Conservation (phyloP, 2,329 filamentous ascomycete genomes). For the Fusarium sambucinum region DNA sequence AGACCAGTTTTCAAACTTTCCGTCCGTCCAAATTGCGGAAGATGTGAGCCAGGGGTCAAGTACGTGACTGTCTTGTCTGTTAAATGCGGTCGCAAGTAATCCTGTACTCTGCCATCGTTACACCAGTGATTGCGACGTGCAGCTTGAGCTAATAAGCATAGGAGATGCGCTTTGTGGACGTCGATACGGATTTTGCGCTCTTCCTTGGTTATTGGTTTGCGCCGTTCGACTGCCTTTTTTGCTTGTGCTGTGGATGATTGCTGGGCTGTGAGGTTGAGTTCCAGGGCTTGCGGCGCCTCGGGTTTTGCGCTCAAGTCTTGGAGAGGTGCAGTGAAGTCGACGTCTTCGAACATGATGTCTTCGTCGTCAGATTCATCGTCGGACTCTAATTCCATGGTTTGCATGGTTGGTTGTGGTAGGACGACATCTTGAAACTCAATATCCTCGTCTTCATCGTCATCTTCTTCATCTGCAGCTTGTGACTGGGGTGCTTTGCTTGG, state of each 20-base stretch:
- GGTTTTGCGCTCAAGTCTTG: slow-evolving; percentile 38
- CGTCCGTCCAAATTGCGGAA: slow-evolving; percentile 80
- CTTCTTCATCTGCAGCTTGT: slow-evolving; percentile 21
- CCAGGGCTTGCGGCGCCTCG: slow-evolving; percentile 55
- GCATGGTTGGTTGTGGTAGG: slow-evolving; percentile 61
- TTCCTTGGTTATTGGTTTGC: slow-evolving; percentile 65
- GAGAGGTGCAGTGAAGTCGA: slow-evolving; percentile 57
- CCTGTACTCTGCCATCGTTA: slow-evolving; percentile 79
- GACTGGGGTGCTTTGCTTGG: background rate
- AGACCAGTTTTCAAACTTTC: slow-evolving; percentile 84
- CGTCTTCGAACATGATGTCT: slow-evolving; percentile 62
- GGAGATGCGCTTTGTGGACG: slow-evolving; percentile 86
- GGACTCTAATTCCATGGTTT: slow-evolving; percentile 64
- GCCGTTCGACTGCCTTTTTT: slow-evolving; percentile 55
- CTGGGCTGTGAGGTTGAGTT: slow-evolving; percentile 66
- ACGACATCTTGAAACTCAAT: slow-evolving; percentile 65
- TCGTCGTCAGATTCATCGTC: slow-evolving; percentile 61
- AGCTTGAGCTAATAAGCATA: slow-evolving; percentile 84
- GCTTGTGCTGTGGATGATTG: slow-evolving; percentile 50
- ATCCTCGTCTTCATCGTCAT: slow-evolving; percentile 58
- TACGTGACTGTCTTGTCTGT: slow-evolving; percentile 73
- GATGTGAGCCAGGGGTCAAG: slow-evolving; percentile 74
- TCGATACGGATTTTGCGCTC: slow-evolving; percentile 72
- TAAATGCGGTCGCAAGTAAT: slow-evolving; percentile 72
- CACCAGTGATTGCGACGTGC: slow-evolving; percentile 89